phyloP scores from a whole-genome alignment of 2,329 filamentous ascomycete species.

The Penicillium sp. region DNA sequence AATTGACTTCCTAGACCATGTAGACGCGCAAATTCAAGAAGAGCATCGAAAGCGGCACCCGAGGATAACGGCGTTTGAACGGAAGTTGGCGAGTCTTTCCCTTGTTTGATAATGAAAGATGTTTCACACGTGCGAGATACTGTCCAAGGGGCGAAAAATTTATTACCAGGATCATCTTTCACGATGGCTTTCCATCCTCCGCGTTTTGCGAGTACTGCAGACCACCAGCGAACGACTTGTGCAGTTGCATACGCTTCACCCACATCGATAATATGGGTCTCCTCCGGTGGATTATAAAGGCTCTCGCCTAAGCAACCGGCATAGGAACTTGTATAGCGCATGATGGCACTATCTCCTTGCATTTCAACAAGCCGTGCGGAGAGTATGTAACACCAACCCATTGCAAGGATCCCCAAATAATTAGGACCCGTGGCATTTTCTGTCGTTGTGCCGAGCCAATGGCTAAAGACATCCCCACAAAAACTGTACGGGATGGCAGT shows the following conservation, averaged over 20 bases:
- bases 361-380: constrained; percentile 16
- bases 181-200: constrained; percentile 17
- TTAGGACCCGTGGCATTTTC: constrained; percentile 2
- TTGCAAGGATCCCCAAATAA: constrained; percentile 11
- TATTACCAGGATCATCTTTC: background rate
- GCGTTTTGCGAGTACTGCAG: constrained; percentile 11
- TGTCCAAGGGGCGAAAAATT: constrained; percentile 15
- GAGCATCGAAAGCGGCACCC: constrained; percentile 5
- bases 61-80: constrained; percentile 7
- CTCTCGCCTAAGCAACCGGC: background rate
- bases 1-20: constrained; percentile 15
- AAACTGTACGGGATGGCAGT: constrained; percentile 7
- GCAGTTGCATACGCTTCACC: constrained; percentile 10
- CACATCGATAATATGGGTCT: constrained; percentile 7
- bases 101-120: constrained; percentile 3
- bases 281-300: background rate
- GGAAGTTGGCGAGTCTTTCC: background rate
- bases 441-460: constrained; percentile 3
- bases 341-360: constrained; percentile 4
- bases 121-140: constrained; percentile 4
- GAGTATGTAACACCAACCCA: constrained; percentile 17
- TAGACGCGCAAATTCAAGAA: constrained; percentile 9
- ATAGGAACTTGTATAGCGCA: constrained; percentile 9
- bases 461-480: constrained; percentile 1
- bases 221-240: constrained; percentile 13